phyloP scores from a whole-genome alignment of 345 rosid species.

The Hypericum androsaemum region DNA sequence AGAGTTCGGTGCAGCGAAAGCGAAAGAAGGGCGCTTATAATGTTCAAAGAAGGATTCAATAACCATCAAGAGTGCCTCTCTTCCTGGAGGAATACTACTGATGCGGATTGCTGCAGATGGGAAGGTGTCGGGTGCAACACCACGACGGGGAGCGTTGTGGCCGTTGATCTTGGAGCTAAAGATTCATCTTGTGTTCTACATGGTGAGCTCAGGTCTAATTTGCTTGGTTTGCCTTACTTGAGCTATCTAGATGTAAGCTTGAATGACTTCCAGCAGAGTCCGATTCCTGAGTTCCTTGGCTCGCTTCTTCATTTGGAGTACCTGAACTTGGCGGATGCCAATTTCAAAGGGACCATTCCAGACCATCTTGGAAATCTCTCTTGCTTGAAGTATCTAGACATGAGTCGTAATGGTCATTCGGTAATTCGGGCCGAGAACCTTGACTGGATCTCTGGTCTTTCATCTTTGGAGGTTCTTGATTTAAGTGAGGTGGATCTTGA shows the following conservation, averaged over 20 bases:
- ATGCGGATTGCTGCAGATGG: conserved; percentile 1
- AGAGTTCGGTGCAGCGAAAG: not conserved
- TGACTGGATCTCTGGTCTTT: conserved; percentile 2
- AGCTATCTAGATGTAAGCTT: conserved; percentile 1
- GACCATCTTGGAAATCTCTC: conserved; percentile 4
- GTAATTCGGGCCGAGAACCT: not conserved
- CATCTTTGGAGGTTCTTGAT: not conserved
- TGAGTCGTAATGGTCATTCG: not conserved
- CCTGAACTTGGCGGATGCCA: not conserved
- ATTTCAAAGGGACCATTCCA: not conserved
- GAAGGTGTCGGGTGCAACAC: conserved; percentile 1
- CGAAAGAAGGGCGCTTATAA: conserved; percentile 5
- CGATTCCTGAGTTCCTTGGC: not conserved
- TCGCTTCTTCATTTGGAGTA: not conserved
- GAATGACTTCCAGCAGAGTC: not conserved
- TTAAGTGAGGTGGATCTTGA: not conserved
- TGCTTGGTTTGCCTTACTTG: conserved; percentile 1
- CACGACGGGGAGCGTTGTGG: not conserved
- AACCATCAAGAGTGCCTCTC: not conserved
- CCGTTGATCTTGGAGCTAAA: not conserved
- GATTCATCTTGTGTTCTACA: not conserved
- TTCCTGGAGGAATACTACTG: not conserved
- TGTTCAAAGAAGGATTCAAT: not conserved
- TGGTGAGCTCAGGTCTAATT: conserved; percentile 1
- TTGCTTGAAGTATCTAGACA: not conserved